Evolutionary conservation across 371 early-diverging fungal genomes (phyloP).

Genomic region (Lichtheimia corymbifera): DNA sequence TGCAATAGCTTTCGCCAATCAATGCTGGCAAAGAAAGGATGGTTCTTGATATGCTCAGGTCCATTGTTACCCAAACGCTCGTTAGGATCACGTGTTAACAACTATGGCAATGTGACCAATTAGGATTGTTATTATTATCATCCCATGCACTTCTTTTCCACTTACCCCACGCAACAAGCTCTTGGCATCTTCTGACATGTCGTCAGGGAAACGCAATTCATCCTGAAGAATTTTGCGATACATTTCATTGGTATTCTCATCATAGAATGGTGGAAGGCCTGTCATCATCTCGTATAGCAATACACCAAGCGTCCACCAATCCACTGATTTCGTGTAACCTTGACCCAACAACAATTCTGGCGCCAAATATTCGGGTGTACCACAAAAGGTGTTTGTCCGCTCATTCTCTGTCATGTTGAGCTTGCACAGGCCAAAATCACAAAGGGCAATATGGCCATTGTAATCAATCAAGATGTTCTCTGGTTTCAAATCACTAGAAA

Average conservation of each 20-base stretch:
- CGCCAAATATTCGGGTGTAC: slow-evolving; percentile 99
- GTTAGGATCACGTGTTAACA: slow-evolving; percentile 84
- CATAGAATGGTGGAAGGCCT: slow-evolving; percentile 95
- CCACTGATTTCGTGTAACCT: slow-evolving; percentile 94
- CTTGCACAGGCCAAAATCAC: slow-evolving; percentile 98
- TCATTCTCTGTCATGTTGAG: slow-evolving; percentile 92
- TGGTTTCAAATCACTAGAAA: slow-evolving; percentile 86
- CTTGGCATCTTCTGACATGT: slow-evolving; percentile 75
- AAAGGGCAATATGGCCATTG: slow-evolving; percentile 95
- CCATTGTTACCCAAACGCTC: slow-evolving; percentile 85
- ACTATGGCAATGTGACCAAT: slow-evolving; percentile 17
- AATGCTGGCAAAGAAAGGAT: slow-evolving; percentile 92
- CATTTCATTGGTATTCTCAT: slow-evolving; percentile 95
- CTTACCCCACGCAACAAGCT: slow-evolving; percentile 72
- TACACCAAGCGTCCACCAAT: slow-evolving; percentile 98
- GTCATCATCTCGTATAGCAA: slow-evolving; percentile 96
- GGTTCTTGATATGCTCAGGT: slow-evolving; percentile 86
- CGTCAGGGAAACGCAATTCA: slow-evolving; percentile 83
- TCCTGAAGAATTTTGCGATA: slow-evolving; percentile 90
- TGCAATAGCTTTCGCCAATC: slow-evolving; percentile 87
- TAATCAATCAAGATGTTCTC: slow-evolving; percentile 97
- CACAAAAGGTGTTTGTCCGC: slow-evolving; percentile 96
- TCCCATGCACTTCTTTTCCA: not conserved
- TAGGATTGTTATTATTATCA: not conserved
- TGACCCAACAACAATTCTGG: slow-evolving; percentile 93